Evolutionary conservation across 2,329 filamentous ascomycete species (phyloP), one percentile per base, ranked within the genome.

Genomic region (Diaporthe sp.): DNA sequence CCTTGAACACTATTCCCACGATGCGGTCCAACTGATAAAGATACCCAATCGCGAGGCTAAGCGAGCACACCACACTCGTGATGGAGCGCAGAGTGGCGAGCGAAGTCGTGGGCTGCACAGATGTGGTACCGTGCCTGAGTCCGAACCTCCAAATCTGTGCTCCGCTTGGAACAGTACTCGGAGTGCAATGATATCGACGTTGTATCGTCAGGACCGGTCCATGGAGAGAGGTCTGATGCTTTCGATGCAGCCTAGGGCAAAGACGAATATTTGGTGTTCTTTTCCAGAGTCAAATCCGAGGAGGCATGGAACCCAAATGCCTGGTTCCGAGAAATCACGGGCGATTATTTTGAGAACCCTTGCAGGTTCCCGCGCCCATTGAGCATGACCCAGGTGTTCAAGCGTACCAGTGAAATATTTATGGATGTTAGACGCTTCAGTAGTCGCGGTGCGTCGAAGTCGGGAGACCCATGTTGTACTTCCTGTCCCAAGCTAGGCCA

Each of bases 111-210:
- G 22, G 61, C 28, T 8, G 64, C 19, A 35, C 64, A 52, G 33
- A 67, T 52, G 47, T 54, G 64, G 33, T 40, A n/a, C 64, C 64
- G 33, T 68, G 64, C 64, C 45, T n/a, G 40, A 54, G 33, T 22
- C 10, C 33, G 45, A 30, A 15, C 8, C n/a, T 15, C n/a, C 47
- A 54, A 54, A 68, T 68, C 47, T 54, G 64, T 28, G 64, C 15
- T 68, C 47, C 64, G 64, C 64, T 54, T 54, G 33, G 64, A 54
- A 15, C 47, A 38, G 28, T 28, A 7, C 30, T 52, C 45, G 19
- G 45, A 50, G 61, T 13, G 30, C 54, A 57, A 33, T 15, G 22
- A 9, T 30, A 22, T 40, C 33, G 64, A 15, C 5, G n/a, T 17
- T 8, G 17, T 13, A 22, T 8, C 33, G n/a, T 45, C 40, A n/a